Evolutionary conservation across 2,329 filamentous ascomycete genomes (phyloP).

Genomic region (Alternaria sp.): DNA sequence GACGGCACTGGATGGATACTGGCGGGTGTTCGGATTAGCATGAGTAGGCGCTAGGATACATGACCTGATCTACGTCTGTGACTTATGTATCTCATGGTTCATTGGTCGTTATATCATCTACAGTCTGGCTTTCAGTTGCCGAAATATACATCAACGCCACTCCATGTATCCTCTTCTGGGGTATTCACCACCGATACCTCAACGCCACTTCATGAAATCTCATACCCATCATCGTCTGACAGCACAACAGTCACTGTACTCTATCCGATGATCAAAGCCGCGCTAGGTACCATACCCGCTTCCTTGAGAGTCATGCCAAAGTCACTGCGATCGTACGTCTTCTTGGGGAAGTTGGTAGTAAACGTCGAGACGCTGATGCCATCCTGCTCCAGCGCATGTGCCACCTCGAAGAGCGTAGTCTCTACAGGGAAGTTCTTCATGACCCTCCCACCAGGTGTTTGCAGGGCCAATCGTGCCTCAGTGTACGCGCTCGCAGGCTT

Average conservation of each 20-base stretch:
- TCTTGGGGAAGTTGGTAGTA: constrained; percentile 85
- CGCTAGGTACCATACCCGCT: constrained; percentile 87
- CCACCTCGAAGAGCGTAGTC: constrained; percentile 92
- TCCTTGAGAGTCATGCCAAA: constrained; percentile 94
- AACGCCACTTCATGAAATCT: constrained; percentile 3
- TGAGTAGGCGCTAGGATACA: not conserved
- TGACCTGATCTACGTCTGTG: not conserved
- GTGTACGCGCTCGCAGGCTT: constrained; percentile 77
- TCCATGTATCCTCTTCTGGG: not conserved
- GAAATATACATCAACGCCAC: not conserved
- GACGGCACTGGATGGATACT: not conserved
- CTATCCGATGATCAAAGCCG: constrained; percentile 77
- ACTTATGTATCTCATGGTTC: not conserved
- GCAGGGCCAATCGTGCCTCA: constrained; percentile 82
- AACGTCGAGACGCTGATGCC: constrained; percentile 78
- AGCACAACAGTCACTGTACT: not conserved
- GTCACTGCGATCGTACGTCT: constrained; percentile 75
- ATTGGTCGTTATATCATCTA: not conserved
- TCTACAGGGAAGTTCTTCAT: constrained; percentile 89
- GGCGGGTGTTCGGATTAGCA: not conserved
- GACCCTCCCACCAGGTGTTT: constrained; percentile 78
- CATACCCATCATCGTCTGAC: not conserved
- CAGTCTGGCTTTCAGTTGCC: not conserved
- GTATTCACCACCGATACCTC: constrained; percentile 9
- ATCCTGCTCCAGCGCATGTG: constrained; percentile 76